Evolutionary conservation across 805 yeast species (phyloP), one percentile per base, ranked within the genome.

Genomic region (Hanseniaspora hatyaiensis): DNA sequence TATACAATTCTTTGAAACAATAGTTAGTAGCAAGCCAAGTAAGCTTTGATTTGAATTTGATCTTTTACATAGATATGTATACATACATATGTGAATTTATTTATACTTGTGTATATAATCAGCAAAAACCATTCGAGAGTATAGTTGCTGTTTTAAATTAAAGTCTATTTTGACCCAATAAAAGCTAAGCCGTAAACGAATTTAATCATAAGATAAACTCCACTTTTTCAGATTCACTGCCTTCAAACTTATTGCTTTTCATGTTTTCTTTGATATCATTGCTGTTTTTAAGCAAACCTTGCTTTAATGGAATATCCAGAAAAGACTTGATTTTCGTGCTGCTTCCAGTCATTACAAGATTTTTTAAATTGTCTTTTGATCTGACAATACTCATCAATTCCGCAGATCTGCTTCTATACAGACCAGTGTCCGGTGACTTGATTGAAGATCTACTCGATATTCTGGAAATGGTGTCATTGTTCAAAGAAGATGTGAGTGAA

Each of bases 391-490:
- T 45, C 19, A 45, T 23, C 12, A 37, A 11, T 3, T 45, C 49
- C 8, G 41, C 18, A 2, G 49, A 45, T 23, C 18, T 45, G 23
- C 49, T 45, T 31, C 42, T 37, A 32, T 45, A 45, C 3, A 45
- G 19, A 5, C 49, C 49, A 2, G 41, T 44, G 6, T 20, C 18
- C 2, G 34, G 15, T 6, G 42, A 36, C n/a, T 26, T 30, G 2
- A 45, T 30, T 1, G 42, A 45, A 2, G 38, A 20, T 6, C 13
- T 13, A 8, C 48, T 44, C 1, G 48, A 44, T 13, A 18, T 18
- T 12, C 48, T 36, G 8, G 40, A 34, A 2, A 29, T 26, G 29
- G 29, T 26, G 29, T 26, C 11, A 11, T 26, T 11, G 6, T 26
- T 26, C 11, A 38, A 31, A 6, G 42, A 26, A n/a, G 31, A 37